Evolutionary conservation across 169 alveolate genomes (phyloP).

Genomic region (Miamiensis avidus): DNA sequence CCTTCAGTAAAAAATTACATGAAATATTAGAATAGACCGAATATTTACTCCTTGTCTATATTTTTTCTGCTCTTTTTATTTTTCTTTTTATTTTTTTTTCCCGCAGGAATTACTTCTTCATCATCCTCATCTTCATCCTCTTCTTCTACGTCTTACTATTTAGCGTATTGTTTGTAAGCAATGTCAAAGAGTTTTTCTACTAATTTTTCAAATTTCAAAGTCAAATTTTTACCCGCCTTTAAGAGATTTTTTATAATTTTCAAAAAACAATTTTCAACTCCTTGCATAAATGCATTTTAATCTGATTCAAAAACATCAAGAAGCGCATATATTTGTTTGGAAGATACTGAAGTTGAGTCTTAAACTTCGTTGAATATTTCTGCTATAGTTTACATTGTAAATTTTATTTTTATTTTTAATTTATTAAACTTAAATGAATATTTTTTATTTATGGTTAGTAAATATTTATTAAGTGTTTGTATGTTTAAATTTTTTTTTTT

Average conservation of each 20-base stretch:
- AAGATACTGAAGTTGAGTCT: slow-evolving; percentile 17
- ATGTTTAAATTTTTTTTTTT: no score
- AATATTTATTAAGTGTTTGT: no score
- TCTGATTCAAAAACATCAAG: slow-evolving; percentile 5
- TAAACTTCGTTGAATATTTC: slow-evolving; percentile 24
- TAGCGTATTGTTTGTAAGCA: neutral
- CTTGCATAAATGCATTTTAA: slow-evolving; percentile 4
- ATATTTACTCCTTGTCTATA: neutral
- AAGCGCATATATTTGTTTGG: slow-evolving; percentile 9
- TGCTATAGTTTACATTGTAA: slow-evolving; percentile 3
- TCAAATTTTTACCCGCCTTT: slow-evolving; percentile 8
- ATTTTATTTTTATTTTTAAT: no score
- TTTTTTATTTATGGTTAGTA: no score
- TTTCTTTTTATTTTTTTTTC: no score
- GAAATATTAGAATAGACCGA: neutral
- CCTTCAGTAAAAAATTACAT: neutral
- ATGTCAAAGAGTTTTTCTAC: slow-evolving; percentile 13
- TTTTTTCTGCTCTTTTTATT: neutral
- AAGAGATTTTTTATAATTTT: slow-evolving; percentile 17
- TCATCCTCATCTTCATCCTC: neutral
- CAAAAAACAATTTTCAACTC: slow-evolving; percentile 13
- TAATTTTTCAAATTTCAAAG: slow-evolving; percentile 23
- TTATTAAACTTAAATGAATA: no score
- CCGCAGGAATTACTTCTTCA: no score
- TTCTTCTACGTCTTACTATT: neutral